Evolutionary conservation across 2,329 filamentous ascomycete species (phyloP), one percentile per base, ranked within the genome.

Genomic region (Chaetomiaceae sp.): DNA sequence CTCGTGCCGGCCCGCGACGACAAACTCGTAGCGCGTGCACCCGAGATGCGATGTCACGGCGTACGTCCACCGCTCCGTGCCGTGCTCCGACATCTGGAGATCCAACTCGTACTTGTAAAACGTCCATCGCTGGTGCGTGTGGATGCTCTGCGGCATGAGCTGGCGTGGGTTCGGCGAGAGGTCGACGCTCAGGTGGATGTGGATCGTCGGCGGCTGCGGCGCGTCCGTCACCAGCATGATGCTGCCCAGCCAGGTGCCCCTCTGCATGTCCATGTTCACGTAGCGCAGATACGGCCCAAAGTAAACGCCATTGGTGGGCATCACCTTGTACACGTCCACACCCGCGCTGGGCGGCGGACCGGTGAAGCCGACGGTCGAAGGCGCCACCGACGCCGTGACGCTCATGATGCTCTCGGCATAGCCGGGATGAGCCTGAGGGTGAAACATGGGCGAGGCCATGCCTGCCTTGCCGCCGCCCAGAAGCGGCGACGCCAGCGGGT

Each of bases 1-100:
- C 71, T 99, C 93, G 58, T 89, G 76, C 52, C 89, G 85, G 6
- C 92, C 92, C 17, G 93, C 93, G 16, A 99, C 88, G 17, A 96
- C 78, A 67, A 99, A 99, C 64, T 99, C 93, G 68, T 97, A 99
- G 21, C 93, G 82, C n/a, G 93, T 97, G 70, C 93, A 99, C 30
- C 93, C 93, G 17, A 97, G 76, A 63, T 97, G 91, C 1, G 93
- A 97, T 0, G 93, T 99, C 45, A 99, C 91, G 2, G 93, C 93
- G 65, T 99, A 99, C 0, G 93, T 99, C 93, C 93, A 99, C 64
- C 93, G 87, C 58, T 84, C 81, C 0, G 89, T 86, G 25, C 82
- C 79, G 21, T 76, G 78, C 14, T 97, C 91, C 30, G 87, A 84
- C 93, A 99, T 99, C 54, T 82, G 83, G 41, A 99, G 70, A 55